Evolutionary conservation across 192 early-diverging fungal genomes (phyloP).

Genomic region (Diversispora epigaea): DNA sequence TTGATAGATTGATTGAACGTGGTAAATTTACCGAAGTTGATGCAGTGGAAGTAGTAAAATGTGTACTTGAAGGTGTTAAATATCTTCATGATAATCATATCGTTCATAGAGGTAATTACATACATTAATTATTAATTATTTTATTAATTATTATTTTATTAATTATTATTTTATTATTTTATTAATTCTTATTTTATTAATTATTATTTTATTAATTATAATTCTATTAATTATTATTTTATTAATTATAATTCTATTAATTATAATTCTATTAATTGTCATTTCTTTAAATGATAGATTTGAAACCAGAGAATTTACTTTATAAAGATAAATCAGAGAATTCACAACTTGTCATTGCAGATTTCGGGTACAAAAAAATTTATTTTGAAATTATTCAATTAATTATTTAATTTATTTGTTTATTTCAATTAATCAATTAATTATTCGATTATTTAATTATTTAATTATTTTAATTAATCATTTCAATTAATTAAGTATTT

Average conservation of each 20-base stretch:
- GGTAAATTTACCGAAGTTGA: conserved; percentile 83
- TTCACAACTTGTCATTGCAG: conserved; percentile 79
- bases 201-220: no score
- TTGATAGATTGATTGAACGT: conserved; percentile 74
- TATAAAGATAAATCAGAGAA: conserved; percentile 62
- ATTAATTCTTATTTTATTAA: no score
- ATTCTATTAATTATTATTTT: no score
- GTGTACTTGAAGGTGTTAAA: conserved; percentile 71
- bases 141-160: neutral
- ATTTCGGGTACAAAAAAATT: conserved; percentile 84
- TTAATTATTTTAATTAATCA: neutral
- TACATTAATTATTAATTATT: neutral
- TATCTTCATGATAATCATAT: conserved; percentile 87
- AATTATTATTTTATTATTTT: no score
- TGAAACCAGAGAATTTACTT: conserved; percentile 88
- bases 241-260: no score
- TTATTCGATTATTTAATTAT: neutral
- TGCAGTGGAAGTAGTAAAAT: conserved; percentile 72
- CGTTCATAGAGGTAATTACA: conserved; percentile 70
- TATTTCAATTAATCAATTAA: neutral
- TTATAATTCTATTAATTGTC: no score
- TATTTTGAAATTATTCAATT: no score
- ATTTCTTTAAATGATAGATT: conserved; percentile 40
- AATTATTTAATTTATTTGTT: neutral
- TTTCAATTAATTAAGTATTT: conserved; percentile 56